These are phyloP conservation scores for Ganoderma multipileum DNA, from an alignment of 1,284 basidiomycete species.

Conservation along the genomic window DNA sequence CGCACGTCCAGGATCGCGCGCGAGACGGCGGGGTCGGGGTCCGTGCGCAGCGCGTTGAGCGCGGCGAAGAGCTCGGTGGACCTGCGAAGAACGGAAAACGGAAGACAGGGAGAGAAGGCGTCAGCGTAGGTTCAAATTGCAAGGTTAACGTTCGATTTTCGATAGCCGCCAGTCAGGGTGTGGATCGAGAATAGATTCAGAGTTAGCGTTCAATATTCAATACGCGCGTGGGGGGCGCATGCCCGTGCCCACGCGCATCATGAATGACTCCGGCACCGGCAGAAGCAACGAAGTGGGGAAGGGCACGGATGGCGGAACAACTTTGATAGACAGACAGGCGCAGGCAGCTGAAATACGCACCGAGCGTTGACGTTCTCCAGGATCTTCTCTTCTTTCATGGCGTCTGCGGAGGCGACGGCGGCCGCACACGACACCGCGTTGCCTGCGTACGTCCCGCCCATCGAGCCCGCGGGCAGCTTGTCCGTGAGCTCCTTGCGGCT, in stretches of 20 bases:
- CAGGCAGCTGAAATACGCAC: constrained; percentile 42
- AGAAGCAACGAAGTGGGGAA: not conserved
- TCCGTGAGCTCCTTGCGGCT: constrained; percentile 86
- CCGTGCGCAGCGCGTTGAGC: constrained; percentile 61
- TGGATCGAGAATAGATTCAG: not conserved
- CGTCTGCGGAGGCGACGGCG: constrained; percentile 81
- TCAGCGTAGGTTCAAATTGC: not conserved
- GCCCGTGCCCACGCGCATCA: not conserved
- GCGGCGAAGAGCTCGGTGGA: constrained; percentile 76
- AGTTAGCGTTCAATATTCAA: not conserved
- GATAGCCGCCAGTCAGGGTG: not conserved
- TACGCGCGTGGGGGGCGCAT: not conserved
- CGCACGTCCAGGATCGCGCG: constrained; percentile 78
- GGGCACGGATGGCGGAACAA: too few species aligned
- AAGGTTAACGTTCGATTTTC: not conserved
- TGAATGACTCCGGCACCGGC: not conserved
- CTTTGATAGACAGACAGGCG: not conserved
- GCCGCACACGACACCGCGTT: constrained; percentile 92
- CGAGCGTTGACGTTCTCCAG: constrained; percentile 81
- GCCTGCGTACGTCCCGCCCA: constrained; percentile 93
- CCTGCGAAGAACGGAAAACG: constrained; percentile 47
- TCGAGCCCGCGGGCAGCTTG: constrained; percentile 78
- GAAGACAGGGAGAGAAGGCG: not conserved
- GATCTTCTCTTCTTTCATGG: constrained; percentile 79
- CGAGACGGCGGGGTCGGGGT: constrained; percentile 60